A percentile compares a stretch with the other conserved stretches of the same genome.
These are phyloP conservation scores for Fusarium floridanum DNA, from an alignment of 2,329 filamentous ascomycete genomes.

Conservation along the genomic window DNA sequence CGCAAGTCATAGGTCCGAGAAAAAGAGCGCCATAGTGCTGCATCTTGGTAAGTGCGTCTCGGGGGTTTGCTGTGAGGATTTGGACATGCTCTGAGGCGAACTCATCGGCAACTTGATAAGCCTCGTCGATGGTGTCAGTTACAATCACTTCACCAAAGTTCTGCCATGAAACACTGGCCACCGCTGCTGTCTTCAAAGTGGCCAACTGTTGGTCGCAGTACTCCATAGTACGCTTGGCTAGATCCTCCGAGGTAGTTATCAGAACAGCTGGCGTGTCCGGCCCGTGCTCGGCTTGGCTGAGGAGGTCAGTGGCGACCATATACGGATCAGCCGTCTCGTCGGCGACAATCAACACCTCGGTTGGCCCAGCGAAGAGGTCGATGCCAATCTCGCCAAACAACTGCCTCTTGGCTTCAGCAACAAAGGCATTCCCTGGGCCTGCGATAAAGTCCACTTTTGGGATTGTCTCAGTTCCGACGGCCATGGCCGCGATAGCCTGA, in stretches of 20 bases:
- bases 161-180: slow-evolving; percentile 23
- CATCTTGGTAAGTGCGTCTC: slow-evolving; percentile 27
- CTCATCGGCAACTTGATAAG: slow-evolving; percentile 24
- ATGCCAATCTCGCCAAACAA: slow-evolving; percentile 32
- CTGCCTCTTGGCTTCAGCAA: slow-evolving; percentile 31
- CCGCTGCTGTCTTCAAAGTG: slow-evolving; percentile 8
- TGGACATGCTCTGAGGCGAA: slow-evolving; percentile 27
- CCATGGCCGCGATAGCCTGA: slow-evolving; percentile 32
- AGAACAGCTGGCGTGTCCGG: neutral
- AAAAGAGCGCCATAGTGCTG: slow-evolving; percentile 29
- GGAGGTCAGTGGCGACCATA: neutral
- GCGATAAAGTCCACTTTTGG: slow-evolving; percentile 32
- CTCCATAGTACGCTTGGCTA: neutral
- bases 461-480: slow-evolving; percentile 28
- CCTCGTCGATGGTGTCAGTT: slow-evolving; percentile 19
- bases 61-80: slow-evolving; percentile 20
- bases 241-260: neutral
- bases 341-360: slow-evolving; percentile 24
- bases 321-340: slow-evolving; percentile 24
- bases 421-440: slow-evolving; percentile 30
- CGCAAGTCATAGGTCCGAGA: slow-evolving; percentile 21
- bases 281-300: neutral
- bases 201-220: slow-evolving; percentile 18
- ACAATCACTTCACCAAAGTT: slow-evolving; percentile 24
- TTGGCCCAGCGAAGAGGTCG: slow-evolving; percentile 23